Evolutionary conservation across 768 basidiomycete species (phyloP).

Genomic region (Pisolithus tinctorius): DNA sequence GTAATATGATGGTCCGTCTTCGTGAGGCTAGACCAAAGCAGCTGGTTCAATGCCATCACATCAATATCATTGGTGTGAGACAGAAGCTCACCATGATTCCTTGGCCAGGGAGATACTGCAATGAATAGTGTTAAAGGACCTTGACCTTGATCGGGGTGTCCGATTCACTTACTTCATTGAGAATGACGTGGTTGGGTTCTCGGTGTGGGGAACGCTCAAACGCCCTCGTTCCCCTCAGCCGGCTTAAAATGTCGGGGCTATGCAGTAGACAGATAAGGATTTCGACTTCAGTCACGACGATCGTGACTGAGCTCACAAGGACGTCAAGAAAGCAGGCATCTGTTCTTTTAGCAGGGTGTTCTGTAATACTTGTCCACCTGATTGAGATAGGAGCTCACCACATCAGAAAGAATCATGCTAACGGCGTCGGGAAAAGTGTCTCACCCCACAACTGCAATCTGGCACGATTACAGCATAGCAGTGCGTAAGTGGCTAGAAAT

Average conservation of each 20-base stretch:
- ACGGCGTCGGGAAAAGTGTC: slow-evolving; percentile 6
- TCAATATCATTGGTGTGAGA: slow-evolving; percentile 1
- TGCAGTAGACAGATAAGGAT: slow-evolving; percentile 2
- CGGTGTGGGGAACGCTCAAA: slow-evolving; percentile 61
- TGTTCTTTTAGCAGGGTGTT: slow-evolving; percentile 61
- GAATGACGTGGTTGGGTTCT: slow-evolving; percentile 80
- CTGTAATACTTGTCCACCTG: slow-evolving; percentile 70
- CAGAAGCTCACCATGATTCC: slow-evolving; percentile 75
- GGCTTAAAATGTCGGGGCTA: slow-evolving; percentile 73
- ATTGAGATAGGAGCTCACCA: slow-evolving; percentile 5
- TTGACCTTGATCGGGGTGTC: neutral
- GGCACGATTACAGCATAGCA: neutral
- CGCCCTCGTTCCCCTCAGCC: slow-evolving; percentile 56
- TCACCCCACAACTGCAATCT: slow-evolving; percentile 74
- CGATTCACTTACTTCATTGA: slow-evolving; percentile 62
- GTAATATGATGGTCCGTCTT: slow-evolving; percentile 86
- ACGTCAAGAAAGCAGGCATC: slow-evolving; percentile 62
- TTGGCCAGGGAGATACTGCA: slow-evolving; percentile 78
- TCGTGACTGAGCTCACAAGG: slow-evolving; percentile 43
- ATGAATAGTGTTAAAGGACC: slow-evolving; percentile 8
- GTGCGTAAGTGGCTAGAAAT: neutral
- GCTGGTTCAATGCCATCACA: neutral
- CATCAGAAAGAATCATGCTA: neutral
- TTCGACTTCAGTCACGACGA: slow-evolving; percentile 1
- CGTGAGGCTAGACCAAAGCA: slow-evolving; percentile 58